Conservation (phyloP, 345 rosid genomes). For the Hevea brasiliensis region DNA sequence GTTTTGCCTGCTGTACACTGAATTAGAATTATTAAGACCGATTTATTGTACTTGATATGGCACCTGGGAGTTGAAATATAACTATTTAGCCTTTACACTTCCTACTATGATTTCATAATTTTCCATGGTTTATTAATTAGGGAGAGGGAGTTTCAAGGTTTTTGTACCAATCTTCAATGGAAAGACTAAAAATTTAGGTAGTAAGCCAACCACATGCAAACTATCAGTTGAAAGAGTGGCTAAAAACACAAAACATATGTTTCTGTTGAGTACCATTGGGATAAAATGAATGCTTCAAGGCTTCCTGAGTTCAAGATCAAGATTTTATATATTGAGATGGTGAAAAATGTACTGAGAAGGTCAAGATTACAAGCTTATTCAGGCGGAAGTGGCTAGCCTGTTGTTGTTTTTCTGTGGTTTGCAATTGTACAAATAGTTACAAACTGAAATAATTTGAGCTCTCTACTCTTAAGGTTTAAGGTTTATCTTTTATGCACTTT, state of each 20-base stretch:
- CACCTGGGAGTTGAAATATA: no score
- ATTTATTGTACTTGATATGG: no score
- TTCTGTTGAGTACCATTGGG: not conserved
- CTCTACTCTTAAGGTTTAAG: not conserved
- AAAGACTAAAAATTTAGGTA: not conserved
- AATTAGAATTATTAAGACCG: not conserved
- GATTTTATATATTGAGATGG: not conserved
- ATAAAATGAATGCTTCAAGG: not conserved
- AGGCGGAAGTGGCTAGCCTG: not conserved
- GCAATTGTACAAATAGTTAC: not conserved
- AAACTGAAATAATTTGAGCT: not conserved
- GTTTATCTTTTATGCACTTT: not conserved
- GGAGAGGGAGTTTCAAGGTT: not conserved
- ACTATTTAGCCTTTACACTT: not conserved
- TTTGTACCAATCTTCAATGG: no score
- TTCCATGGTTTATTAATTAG: no score
- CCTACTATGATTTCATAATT: not conserved
- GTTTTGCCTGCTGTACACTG: not conserved
- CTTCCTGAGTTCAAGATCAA: not conserved
- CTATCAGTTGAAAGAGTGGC: not conserved
- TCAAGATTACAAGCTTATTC: not conserved
- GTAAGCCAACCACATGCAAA: not conserved
- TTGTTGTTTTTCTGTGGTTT: not conserved
- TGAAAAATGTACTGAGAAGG: not conserved
- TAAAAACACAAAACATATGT: not conserved